Base-by-base conservation (phyloP, 192 early-diverging fungal species). In the Mortierella alpina region DNA sequence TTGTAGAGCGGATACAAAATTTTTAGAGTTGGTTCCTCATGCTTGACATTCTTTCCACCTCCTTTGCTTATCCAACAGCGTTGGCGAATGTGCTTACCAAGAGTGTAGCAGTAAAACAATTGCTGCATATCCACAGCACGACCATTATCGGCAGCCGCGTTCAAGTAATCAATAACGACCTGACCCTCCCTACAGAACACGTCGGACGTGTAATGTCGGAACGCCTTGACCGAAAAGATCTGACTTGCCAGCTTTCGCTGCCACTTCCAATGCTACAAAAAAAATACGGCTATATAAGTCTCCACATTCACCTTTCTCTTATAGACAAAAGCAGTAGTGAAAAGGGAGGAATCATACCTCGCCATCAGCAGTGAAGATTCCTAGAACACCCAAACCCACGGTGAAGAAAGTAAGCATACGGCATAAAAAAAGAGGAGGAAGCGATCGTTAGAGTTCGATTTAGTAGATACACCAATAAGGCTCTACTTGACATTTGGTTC, bases 311-410 rank as follows among this genome's bases (percentile, higher is more conserved):
- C 3, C 3, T 31, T 31, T 31, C 3, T 31, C 31, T 31, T 31
- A 31, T 31, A 31, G 31, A 31, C 23, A 62, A 46, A 48, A 22
- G 17, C 7, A 46, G 45, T 8, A 42, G 45, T 9, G 17, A 46
- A 12, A 8, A 47, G 10, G 11, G 6, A 2, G 13, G 2, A 1
- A 4, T 17, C 49, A 45, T 60, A 78, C 75, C 63, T 78, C 52
- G 7, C 75, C 75, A 54, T 78, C 75, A 6, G 68, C 68, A 7
- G 68, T 58, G 70, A 78, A 78, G 62, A 78, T 68, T n/a, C 75
- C 75, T 49, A 53, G 48, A 10, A 11, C 9, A 40, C 7, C 8
- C 17, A 31, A 31, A 31, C 31, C 31, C 31, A 31, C 31, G 31
- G 3, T 31, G 31, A 31, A 31, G 31, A 31, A 31, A 3, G 31